These are phyloP conservation scores for Dactylonectria macrodidyma DNA, from an alignment of 2,329 filamentous ascomycete species.

Conservation along the genomic window DNA sequence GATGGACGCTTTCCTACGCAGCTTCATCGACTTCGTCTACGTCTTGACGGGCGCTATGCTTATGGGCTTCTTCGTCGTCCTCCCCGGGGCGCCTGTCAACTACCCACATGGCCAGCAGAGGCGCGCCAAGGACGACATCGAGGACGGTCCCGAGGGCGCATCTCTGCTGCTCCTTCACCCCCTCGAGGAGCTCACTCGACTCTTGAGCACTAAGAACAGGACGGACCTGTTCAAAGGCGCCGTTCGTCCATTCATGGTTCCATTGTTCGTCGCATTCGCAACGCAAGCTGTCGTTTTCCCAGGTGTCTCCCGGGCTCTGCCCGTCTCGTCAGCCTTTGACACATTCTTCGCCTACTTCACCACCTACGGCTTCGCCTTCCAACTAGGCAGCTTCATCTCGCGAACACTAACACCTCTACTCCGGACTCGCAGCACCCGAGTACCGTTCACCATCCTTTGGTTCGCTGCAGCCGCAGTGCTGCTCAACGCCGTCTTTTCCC, in stretches of 20 bases:
- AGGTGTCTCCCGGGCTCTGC: conserved; percentile 49
- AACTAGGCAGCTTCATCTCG: conserved; percentile 48
- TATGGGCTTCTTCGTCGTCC: conserved; percentile 47
- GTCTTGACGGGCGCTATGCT: conserved; percentile 47
- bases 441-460: conserved; percentile 28
- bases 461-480: conserved; percentile 31
- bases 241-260: conserved; percentile 46
- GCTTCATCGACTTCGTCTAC: conserved; percentile 47
- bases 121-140: conserved; percentile 31
- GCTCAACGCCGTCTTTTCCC: conserved; percentile 41
- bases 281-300: conserved; percentile 46
- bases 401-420: conserved; percentile 43
- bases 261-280: conserved; percentile 44
- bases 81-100: conserved; percentile 46
- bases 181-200: conserved; percentile 31
- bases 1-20: conserved; percentile 47
- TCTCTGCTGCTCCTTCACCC: conserved; percentile 60
- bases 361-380: conserved; percentile 48
- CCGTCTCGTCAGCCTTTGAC: conserved; percentile 39
- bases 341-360: conserved; percentile 49
- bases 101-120: conserved; percentile 34
- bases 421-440: conserved; percentile 27
- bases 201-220: conserved; percentile 37
- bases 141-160: conserved; percentile 33
- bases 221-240: conserved; percentile 30